Evolutionary conservation across 345 rosid genomes (phyloP), one percentile per base, ranked within the genome.

Genomic region (Kernera saxatilis): DNA sequence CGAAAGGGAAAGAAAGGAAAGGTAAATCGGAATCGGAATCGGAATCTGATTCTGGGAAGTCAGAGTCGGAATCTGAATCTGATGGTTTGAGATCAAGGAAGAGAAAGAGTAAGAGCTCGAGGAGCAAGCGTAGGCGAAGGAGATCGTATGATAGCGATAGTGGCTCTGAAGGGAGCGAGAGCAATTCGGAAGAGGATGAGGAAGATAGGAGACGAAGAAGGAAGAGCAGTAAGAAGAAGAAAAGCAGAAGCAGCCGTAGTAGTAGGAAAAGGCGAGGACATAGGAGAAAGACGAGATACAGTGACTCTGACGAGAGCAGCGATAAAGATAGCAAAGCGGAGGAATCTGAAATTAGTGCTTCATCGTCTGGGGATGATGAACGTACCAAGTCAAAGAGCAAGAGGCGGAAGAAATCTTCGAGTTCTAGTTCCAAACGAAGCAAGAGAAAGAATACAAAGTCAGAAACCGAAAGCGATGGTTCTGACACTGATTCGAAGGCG

Each of bases 151-250:
- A 66, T 35, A 69, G 70, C 19, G 84, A 61, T 32, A 82, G 78
- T 36, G 88, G 81, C 45, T 76, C 86, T 0, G 86, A 71, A 58
- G 88, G 41, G 60, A 81, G 80, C 30, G 88, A 77, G 46, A 81
- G 81, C 40, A 80, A 78, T 23, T 79, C 85, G 0, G 89, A 76
- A 13, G 72, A 77, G 19, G 82, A 77, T 32, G 86, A 77, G 59
- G 73, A 65, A 43, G 83, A 79, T 67, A 43, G 82, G 56, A 84
- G 64, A 13, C 36, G 82, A 21, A 82, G 77, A 14, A 82, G 70
- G 80, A 84, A 76, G 50, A 80, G 75, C 22, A 21, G 18, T n/a
- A 77, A 63, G 51, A 76, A 51, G 46, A 61, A 59, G 62, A 64
- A 18, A 45, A 82, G 78, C 40, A 78, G 79, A 61, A 82, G 57